Evolutionary conservation across 2,329 filamentous ascomycete species (phyloP), one percentile per base, ranked within the genome.

Genomic region (Trichoderma sp.): DNA sequence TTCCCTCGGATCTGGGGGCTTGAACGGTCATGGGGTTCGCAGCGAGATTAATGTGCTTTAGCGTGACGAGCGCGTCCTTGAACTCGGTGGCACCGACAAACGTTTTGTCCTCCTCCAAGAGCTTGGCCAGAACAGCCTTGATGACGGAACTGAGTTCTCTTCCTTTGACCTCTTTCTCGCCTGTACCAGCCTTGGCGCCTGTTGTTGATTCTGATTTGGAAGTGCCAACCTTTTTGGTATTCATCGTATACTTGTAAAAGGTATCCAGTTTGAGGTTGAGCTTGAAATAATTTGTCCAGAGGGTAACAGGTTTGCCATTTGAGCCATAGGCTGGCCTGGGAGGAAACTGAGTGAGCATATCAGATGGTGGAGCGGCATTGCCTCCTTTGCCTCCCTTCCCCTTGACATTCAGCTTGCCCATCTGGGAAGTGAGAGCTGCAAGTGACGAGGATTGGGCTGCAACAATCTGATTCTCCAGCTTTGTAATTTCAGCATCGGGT

Each of bases 281-380:
- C 1, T 77, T 77, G 72, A 86, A 88, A 72, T 85, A 88, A 74
- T 89, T 88, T 5, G 85, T 79, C 84, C 85, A 88, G 0, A 88
- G 77, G 1, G 78, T 73, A 2, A 86, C 81, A 0, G 75, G 56
- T 1, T 58, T 75, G 4, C 86, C 87, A 5, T 72, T 72, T 3
- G 75, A 80, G 24, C 86, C 85, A 71, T 83, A 88, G 1, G 81
- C 82, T 24, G 87, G 87, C 2, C 86, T 82, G 8, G 74, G 68
- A 3, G 86, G 84, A 58, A 88, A 80, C 21, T 75, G 70, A 33
- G 78, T 76, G 10, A 56, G 60, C 47, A 65, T 56, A 71, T 19
- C 70, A n/a, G 10, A 65, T 10, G 29, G 70, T 72, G 19, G 71
- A 16, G 8, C 66, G 14, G 19, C 70, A 27, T 27, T 40, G 57